Percentiles rank a stretch among this genome's conserved stretches.
phyloP scores from a whole-genome alignment of 768 basidiomycete species.

The Rhizopogon vulgaris region DNA sequence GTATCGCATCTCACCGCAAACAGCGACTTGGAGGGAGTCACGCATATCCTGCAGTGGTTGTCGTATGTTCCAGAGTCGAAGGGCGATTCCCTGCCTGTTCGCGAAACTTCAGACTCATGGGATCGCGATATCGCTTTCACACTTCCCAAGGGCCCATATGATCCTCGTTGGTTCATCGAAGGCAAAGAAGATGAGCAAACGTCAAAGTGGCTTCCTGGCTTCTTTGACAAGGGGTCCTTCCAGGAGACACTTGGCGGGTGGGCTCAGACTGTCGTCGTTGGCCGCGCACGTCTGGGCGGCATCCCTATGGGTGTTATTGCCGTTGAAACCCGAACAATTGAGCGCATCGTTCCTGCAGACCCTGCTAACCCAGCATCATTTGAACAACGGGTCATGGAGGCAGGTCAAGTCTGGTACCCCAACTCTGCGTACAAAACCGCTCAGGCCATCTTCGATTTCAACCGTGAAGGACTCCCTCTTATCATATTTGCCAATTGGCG shows the following conservation, averaged over 20 bases:
- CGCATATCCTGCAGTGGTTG: constrained; percentile 90
- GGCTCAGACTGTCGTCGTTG: constrained; percentile 98
- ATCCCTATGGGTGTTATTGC: constrained; percentile 98
- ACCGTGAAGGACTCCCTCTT: constrained; percentile 91
- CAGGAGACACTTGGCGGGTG: constrained; percentile 98
- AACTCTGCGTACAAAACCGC: constrained; percentile 99
- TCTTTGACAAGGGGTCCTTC: constrained; percentile 97
- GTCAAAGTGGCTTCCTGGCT: constrained; percentile 75
- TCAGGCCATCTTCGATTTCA: constrained; percentile 98
- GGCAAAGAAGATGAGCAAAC: constrained; percentile 85
- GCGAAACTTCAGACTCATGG: constrained; percentile 71
- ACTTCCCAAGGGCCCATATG: constrained; percentile 92
- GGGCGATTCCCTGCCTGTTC: constrained; percentile 74
- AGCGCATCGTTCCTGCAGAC: constrained; percentile 94
- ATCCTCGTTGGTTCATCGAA: constrained; percentile 97
- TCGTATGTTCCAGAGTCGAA: constrained; percentile 87
- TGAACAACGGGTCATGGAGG: constrained; percentile 98
- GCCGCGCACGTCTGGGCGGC: constrained; percentile 92
- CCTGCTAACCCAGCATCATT: constrained; percentile 96
- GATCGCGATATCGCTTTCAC: constrained; percentile 87
- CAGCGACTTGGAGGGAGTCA: constrained; percentile 93
- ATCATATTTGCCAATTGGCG: constrained; percentile 99
- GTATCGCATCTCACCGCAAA: constrained; percentile 93
- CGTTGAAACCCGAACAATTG: constrained; percentile 95
- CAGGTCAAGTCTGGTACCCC: constrained; percentile 99